Conservation (phyloP, 371 early-diverging fungal genomes). For the Mortierella sp. region DNA sequence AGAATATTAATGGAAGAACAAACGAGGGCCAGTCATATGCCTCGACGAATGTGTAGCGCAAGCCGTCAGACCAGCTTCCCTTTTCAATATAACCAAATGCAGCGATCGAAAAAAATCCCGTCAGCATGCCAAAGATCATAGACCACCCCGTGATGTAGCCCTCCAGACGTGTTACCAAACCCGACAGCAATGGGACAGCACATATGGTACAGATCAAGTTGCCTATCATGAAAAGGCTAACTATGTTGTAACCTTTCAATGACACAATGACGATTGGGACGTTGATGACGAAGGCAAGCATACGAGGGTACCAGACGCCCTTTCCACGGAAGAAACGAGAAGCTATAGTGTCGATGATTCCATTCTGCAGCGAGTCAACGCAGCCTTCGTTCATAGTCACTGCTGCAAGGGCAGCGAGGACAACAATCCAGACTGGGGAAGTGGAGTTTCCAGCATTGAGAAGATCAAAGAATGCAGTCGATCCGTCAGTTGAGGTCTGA, state of each 20-base stretch:
- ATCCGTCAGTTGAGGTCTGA: conserved; percentile 34
- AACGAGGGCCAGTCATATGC: conserved; percentile 63
- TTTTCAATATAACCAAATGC: conserved; percentile 58
- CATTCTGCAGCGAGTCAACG: conserved; percentile 71
- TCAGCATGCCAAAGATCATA: conserved; percentile 60
- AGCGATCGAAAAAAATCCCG: conserved; percentile 60
- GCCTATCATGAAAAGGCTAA: conserved; percentile 63
- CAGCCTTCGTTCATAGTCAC: conserved; percentile 67
- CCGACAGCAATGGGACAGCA: conserved; percentile 64
- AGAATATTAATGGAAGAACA: conserved; percentile 58
- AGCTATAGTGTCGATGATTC: conserved; percentile 64
- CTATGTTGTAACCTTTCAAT: conserved; percentile 58
- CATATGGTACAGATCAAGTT: conserved; percentile 67
- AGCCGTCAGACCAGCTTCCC: conserved; percentile 55
- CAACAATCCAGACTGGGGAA: conserved; percentile 59
- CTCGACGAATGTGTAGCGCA: conserved; percentile 56
- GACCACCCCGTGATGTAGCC: conserved; percentile 55
- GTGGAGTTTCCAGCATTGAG: conserved; percentile 53
- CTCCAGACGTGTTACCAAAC: conserved; percentile 59
- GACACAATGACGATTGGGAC: conserved; percentile 66
- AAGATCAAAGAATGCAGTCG: conserved; percentile 63
- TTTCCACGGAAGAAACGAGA: conserved; percentile 61
- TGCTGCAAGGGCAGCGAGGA: conserved; percentile 58
- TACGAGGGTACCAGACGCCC: conserved; percentile 60
- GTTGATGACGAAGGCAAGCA: conserved; percentile 64